These are phyloP conservation scores for Ceriops zippeliana DNA, from an alignment of 345 rosid genomes.

Conservation along the genomic window DNA sequence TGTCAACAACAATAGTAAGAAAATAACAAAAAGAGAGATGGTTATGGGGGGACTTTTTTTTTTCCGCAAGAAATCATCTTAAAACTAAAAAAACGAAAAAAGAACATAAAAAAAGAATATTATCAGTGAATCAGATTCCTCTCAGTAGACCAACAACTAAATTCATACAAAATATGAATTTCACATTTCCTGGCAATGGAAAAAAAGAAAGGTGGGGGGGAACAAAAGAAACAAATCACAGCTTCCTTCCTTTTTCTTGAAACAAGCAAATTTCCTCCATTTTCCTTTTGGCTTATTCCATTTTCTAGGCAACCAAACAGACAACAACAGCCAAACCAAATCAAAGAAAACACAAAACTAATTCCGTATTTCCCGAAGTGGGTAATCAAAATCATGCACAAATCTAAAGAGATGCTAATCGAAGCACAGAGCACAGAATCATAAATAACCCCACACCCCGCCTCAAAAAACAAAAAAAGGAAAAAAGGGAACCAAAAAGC, in stretches of 20 bases:
- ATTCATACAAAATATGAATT: too few species aligned
- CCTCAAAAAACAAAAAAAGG: neutral
- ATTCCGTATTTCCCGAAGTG: neutral
- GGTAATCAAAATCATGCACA: neutral
- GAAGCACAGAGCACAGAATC: neutral
- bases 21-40: too few species aligned
- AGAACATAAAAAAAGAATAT: too few species aligned
- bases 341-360: neutral
- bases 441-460: neutral
- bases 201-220: neutral
- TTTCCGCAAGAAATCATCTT: too few species aligned
- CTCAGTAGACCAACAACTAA: neutral
- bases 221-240: neutral
- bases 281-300: neutral
- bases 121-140: neutral
- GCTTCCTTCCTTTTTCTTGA: neutral
- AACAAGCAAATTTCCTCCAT: too few species aligned
- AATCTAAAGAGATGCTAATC: neutral
- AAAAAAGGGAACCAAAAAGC: neutral
- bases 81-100: too few species aligned
- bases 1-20: too few species aligned
- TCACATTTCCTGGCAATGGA: too few species aligned
- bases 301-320: conserved; percentile 4
- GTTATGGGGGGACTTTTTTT: too few species aligned
- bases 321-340: neutral